Conservation (phyloP, 495 filamentous ascomycete genomes). For the Elasticomyces elasticus region DNA sequence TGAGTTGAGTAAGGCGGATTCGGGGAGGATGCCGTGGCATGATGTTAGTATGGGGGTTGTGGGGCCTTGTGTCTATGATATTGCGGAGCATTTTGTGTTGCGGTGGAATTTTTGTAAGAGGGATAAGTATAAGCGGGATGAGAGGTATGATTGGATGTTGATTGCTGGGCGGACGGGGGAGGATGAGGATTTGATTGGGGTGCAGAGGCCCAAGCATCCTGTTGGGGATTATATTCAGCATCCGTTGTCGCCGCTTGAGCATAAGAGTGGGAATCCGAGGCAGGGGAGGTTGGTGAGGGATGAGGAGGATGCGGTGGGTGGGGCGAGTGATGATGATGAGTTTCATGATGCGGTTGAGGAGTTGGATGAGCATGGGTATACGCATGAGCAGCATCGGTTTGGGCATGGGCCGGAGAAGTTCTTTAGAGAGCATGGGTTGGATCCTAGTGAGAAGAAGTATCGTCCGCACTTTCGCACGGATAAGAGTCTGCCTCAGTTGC, state of each 20-base stretch:
- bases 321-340: conserved; percentile 8
- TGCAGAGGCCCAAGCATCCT: conserved; percentile 76
- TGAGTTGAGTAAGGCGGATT: conserved; percentile 83
- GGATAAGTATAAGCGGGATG: conserved; percentile 90
- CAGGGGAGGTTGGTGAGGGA: conserved; percentile 9
- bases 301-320: not conserved
- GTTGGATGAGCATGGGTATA: conserved; percentile 18
- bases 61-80: conserved; percentile 83
- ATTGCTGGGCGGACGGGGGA: conserved; percentile 70
- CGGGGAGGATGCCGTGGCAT: conserved; percentile 95
- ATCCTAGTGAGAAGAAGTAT: not conserved
- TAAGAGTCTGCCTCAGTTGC: conserved; percentile 8
- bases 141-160: conserved; percentile 69
- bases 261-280: conserved; percentile 33
- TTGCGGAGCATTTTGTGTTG: conserved; percentile 91
- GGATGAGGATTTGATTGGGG: conserved; percentile 73
- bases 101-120: conserved; percentile 96
- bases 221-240: conserved; percentile 80
- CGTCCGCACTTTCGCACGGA: conserved; percentile 3
- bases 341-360: conserved; percentile 18
- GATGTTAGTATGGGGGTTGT: conserved; percentile 86
- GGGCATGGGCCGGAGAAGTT: conserved; percentile 13
- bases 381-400: conserved; percentile 14
- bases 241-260: conserved; percentile 52
- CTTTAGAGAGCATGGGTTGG: not conserved